Conservation (phyloP, 345 rosid genomes). For the Cardamine resedifolia region DNA sequence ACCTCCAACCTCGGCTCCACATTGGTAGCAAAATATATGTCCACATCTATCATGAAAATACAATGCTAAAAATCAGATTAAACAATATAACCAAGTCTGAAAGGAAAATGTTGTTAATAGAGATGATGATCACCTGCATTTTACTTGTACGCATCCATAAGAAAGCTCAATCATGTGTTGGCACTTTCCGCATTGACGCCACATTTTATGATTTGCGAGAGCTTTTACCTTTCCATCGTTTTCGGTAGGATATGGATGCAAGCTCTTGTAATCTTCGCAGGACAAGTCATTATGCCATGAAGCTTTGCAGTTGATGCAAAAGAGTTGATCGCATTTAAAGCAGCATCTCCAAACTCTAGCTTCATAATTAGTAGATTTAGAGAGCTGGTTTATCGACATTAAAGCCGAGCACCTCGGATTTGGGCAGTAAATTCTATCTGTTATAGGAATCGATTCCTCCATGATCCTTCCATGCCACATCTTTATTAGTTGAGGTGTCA, state of each 20-base stretch:
- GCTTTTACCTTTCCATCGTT: conserved; percentile 38
- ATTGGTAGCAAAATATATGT: conserved; percentile 47
- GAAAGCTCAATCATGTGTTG: conserved; percentile 45
- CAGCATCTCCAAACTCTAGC: too few relatives aligned
- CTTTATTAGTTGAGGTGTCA: too few relatives aligned
- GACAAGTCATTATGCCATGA: too few relatives aligned
- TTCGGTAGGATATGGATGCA: conserved; percentile 37
- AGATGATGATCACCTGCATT: conserved; percentile 51
- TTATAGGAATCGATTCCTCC: too few relatives aligned
- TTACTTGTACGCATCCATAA: conserved; percentile 42
- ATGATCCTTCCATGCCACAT: too few relatives aligned
- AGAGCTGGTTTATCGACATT: too few relatives aligned
- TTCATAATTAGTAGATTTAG: too few relatives aligned
- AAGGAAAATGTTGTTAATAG: too few relatives aligned
- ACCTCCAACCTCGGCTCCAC: conserved; percentile 33
- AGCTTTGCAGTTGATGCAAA: too few relatives aligned
- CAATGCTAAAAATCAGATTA: background rate
- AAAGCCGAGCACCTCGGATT: too few relatives aligned
- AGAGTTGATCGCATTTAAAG: too few relatives aligned
- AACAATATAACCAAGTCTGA: background rate
- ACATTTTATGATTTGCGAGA: conserved; percentile 40
- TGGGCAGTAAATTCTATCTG: too few relatives aligned
- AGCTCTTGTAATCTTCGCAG: conserved; percentile 40
- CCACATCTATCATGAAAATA: conserved; percentile 44
- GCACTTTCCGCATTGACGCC: conserved; percentile 53